Percentiles rank a stretch among this genome's conserved stretches.
Evolutionary conservation across 1,284 basidiomycete species (phyloP).

Genomic region (Mycena citricolor): DNA sequence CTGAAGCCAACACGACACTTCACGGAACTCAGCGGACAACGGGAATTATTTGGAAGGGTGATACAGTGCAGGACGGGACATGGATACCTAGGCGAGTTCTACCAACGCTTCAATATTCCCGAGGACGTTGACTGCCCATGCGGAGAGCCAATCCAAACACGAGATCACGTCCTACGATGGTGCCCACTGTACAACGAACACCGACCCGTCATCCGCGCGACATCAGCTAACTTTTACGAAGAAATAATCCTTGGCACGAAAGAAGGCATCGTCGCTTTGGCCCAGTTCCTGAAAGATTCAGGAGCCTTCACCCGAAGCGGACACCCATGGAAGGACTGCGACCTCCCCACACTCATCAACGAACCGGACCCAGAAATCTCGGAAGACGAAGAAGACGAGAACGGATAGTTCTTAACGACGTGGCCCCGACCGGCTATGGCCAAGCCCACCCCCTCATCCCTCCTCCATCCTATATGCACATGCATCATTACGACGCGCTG

Average conservation of each 20-base stretch:
- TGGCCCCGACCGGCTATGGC: too few species aligned
- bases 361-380: conserved; percentile 2
- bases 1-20: conserved; percentile 9
- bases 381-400: conserved; percentile 3
- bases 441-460: too few species aligned
- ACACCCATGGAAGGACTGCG: background rate
- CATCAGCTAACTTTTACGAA: conserved; percentile 14
- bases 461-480: too few species aligned
- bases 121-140: conserved; percentile 30
- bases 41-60: conserved; percentile 8
- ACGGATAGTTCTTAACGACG: too few species aligned
- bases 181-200: conserved; percentile 28
- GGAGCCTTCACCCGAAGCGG: conserved; percentile 28
- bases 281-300: conserved; percentile 25
- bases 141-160: conserved; percentile 27
- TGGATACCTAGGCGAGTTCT: conserved; percentile 10
- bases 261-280: conserved; percentile 28
- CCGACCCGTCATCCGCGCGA: conserved; percentile 21
- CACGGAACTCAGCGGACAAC: conserved; percentile 1
- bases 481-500: too few species aligned
- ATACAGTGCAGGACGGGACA: conserved; percentile 10
- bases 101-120: conserved; percentile 26
- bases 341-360: conserved; percentile 1
- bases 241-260: conserved; percentile 26
- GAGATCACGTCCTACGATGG: conserved; percentile 31